Evolutionary conservation across 2,329 filamentous ascomycete genomes (phyloP).

Genomic region (Monilinia fructigena): DNA sequence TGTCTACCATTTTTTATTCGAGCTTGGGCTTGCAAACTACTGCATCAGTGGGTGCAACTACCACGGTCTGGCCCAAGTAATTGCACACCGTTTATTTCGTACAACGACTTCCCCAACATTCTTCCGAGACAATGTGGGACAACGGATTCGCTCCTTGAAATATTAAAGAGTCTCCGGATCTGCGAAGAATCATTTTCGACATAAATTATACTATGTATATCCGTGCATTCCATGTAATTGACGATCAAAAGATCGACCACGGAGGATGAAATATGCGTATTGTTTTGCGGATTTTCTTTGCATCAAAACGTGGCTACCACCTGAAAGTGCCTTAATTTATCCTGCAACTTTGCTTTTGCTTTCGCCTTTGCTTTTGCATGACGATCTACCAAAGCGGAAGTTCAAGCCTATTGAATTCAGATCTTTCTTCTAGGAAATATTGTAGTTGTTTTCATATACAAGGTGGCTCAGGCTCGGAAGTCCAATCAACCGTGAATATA

Average conservation of each 20-base stretch:
- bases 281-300: constrained; percentile 17
- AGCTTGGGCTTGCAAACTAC: constrained; percentile 2
- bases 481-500: not conserved
- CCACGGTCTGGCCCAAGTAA: constrained; percentile 8
- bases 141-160: not conserved
- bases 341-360: constrained; percentile 1
- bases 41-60: not conserved
- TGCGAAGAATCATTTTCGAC: constrained; percentile 1
- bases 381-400: too few relatives aligned
- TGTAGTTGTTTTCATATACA: not conserved
- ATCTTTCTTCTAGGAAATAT: not conserved
- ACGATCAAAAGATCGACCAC: constrained; percentile 4
- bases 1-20: not conserved
- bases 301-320: constrained; percentile 15
- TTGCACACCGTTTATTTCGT: constrained; percentile 12
- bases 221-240: not conserved
- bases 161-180: not conserved
- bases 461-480: not conserved
- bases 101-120: constrained; percentile 15
- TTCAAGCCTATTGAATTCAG: too few relatives aligned
- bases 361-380: too few relatives aligned
- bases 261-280: not conserved
- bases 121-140: constrained; percentile 5
- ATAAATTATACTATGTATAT: not conserved
- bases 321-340: constrained; percentile 8